phyloP scores from a whole-genome alignment of 1,284 basidiomycete species.

The Tilletiopsis washingtonensis region DNA sequence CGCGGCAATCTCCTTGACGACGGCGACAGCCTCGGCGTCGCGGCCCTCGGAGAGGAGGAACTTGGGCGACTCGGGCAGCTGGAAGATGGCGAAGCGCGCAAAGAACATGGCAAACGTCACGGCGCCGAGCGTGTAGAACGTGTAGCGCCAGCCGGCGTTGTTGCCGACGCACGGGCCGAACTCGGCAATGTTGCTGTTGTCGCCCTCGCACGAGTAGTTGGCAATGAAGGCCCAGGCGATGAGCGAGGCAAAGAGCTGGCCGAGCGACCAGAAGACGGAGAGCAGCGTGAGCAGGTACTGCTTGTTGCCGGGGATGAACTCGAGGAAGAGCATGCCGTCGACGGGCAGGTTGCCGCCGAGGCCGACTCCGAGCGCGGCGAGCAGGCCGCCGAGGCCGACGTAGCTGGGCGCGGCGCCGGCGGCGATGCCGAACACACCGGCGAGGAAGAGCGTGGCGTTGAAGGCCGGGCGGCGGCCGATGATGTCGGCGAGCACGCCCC shows the following conservation, averaged over 20 bases:
- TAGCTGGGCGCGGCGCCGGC: slow-evolving; percentile 39
- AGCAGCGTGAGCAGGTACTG: slow-evolving; percentile 42
- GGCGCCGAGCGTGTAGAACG: slow-evolving; percentile 39
- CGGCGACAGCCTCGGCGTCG: slow-evolving; percentile 41
- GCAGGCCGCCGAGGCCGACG: slow-evolving; percentile 35
- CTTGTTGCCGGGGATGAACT: slow-evolving; percentile 39
- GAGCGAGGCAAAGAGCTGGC: slow-evolving; percentile 40
- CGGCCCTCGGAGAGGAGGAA: slow-evolving; percentile 44
- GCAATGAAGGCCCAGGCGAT: slow-evolving; percentile 45
- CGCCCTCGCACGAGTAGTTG: slow-evolving; percentile 34
- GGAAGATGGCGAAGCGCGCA: slow-evolving; percentile 40
- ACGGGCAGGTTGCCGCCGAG: slow-evolving; percentile 45
- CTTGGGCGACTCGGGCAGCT: slow-evolving; percentile 46
- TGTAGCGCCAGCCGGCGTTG: slow-evolving; percentile 45
- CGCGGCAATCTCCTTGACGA: slow-evolving; percentile 35
- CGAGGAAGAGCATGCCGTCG: slow-evolving; percentile 46
- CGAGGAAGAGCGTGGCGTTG: slow-evolving; percentile 42
- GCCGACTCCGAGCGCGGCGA: slow-evolving; percentile 41
- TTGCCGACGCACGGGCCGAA: slow-evolving; percentile 17
- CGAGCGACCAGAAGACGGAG: slow-evolving; percentile 46
- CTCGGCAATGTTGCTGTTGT: slow-evolving; percentile 16
- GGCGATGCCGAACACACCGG: slow-evolving; percentile 43
- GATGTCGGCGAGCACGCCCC: slow-evolving; percentile 44
- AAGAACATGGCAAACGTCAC: slow-evolving; percentile 41
- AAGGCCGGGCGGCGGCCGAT: slow-evolving; percentile 43